These are phyloP conservation scores for Neospermospora avenae DNA, from an alignment of 2,329 filamentous ascomycete genomes.

Conservation along the genomic window DNA sequence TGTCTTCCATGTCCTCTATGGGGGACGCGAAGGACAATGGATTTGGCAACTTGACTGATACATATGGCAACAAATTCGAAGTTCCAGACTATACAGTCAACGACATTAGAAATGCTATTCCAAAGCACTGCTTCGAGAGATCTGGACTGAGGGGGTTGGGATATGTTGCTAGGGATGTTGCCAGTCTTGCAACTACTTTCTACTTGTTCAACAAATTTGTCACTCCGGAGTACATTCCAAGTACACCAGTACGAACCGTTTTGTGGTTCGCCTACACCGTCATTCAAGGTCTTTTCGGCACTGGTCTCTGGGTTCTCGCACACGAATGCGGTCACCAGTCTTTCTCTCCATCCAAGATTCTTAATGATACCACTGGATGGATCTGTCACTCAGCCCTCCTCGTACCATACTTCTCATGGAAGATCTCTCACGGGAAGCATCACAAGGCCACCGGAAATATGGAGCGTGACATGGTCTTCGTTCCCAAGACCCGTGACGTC, in stretches of 20 bases:
- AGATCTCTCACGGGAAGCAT: conserved; percentile 98
- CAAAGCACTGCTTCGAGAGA: conserved; percentile 93
- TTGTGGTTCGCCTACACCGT: conserved; percentile 65
- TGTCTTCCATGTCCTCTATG: conserved; percentile 79
- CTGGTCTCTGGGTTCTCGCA: conserved; percentile 92
- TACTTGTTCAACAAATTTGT: conserved; percentile 85
- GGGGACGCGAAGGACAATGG: conserved; percentile 43
- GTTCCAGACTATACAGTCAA: conserved; percentile 97
- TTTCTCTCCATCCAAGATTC: conserved; percentile 84
- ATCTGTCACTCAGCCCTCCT: conserved; percentile 82
- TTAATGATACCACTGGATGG: conserved; percentile 94
- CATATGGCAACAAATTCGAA: conserved; percentile 91
- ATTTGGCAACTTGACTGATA: conserved; percentile 75
- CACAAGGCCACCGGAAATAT: conserved; percentile 98
- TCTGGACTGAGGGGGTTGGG: conserved; percentile 70
- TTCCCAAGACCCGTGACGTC: conserved; percentile 85
- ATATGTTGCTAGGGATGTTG: conserved; percentile 83
- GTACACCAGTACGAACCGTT: conserved; percentile 58
- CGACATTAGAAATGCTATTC: conserved; percentile 94
- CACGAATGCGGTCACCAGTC: conserved; percentile 98
- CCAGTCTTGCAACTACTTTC: conserved; percentile 72
- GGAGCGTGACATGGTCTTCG: conserved; percentile 97
- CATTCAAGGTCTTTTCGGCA: conserved; percentile 88
- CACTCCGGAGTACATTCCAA: conserved; percentile 79
- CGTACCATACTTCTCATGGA: conserved; percentile 99